A percentile compares a stretch with the other conserved stretches of the same genome.
Evolutionary conservation across 2,329 filamentous ascomycete species (phyloP).

Genomic region (Penicillium brasilianum): DNA sequence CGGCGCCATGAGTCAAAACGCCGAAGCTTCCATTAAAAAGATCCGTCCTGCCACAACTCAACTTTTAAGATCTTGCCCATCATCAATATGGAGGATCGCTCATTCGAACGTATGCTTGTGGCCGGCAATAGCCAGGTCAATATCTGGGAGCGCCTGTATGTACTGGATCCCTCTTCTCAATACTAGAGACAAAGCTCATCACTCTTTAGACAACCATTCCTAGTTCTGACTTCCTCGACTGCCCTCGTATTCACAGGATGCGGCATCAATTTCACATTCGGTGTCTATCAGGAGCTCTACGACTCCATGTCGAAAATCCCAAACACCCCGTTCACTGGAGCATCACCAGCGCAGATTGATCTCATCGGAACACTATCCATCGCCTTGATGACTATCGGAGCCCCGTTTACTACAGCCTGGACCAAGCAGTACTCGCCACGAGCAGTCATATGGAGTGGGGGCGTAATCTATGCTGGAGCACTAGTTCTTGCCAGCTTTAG

Average conservation of each 20-base stretch:
- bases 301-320: conserved; percentile 37
- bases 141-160: conserved; percentile 11
- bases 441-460: conserved; percentile 36
- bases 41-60: background rate
- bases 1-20: conserved; percentile 11
- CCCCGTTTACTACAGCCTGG: conserved; percentile 42
- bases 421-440: conserved; percentile 41
- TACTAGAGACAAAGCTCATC: background rate
- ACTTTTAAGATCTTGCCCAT: background rate
- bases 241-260: conserved; percentile 42
- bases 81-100: background rate
- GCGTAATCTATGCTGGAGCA: conserved; percentile 35
- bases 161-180: background rate
- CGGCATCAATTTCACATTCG: conserved; percentile 48
- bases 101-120: conserved; percentile 14
- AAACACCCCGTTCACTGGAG: conserved; percentile 42
- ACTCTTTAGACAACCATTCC: conserved; percentile 13
- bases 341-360: conserved; percentile 45
- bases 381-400: conserved; percentile 44
- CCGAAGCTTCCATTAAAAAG: background rate
- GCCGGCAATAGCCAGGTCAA: conserved; percentile 1
- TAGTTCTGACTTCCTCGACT: conserved; percentile 23
- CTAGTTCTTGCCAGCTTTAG: conserved; percentile 42
- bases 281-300: conserved; percentile 49
- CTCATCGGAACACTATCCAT: conserved; percentile 46